Base-by-base conservation (phyloP, 2,329 filamentous ascomycete species). In the Aspergillus pseudonomiae region DNA sequence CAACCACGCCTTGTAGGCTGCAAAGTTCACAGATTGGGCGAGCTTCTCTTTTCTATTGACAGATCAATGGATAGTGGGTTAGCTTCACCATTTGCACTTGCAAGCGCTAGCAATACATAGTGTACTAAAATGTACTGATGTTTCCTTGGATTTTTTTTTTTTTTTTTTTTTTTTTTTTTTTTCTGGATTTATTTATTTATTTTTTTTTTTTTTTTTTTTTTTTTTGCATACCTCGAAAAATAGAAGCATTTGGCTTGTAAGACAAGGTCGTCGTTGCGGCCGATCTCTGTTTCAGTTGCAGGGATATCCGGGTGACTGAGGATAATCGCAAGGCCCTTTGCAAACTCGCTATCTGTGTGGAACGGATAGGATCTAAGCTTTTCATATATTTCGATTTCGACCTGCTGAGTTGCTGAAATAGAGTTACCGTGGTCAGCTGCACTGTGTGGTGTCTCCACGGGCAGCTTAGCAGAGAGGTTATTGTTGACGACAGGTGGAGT, bases 1-100 rank as follows among this genome's bases (percentile, higher is more conserved):
- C 55, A 88, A 78, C 87, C 91, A 93, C 36, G 80, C 75, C 73
- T 89, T 89, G 79, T 94, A 95, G 57, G 79, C 79, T 59, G 86
- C 79, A 68, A 90, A 91, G 73, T 92, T 86, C 65, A 94, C 84
- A 21, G 83, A 69, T 3, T 73, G 64, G 6, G 67, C 59, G 19
- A 79, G 55, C 2, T 76, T 77, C 59, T 76, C 68, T 70, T 80
- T 81, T 46, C 79, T 80, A 54, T 41, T 41, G 6, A 41, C 21
- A 32, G 57, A 39, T 36, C 26, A 36, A 52, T 28, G 12, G 32
- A n/a, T 7, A 16, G 6, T 11, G 2, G 28, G 39, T 36, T 46
- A 39, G 30, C 32, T 36, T 39, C 21, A 4, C 4, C 19, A 34
- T 52, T 32, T 28, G 9, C 41, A 48, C 50, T 11, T 50, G 21